A percentile compares a stretch with the other conserved stretches of the same genome.
phyloP scores from a whole-genome alignment of 768 basidiomycete species.

The Phanerodontia chrysosporium region DNA sequence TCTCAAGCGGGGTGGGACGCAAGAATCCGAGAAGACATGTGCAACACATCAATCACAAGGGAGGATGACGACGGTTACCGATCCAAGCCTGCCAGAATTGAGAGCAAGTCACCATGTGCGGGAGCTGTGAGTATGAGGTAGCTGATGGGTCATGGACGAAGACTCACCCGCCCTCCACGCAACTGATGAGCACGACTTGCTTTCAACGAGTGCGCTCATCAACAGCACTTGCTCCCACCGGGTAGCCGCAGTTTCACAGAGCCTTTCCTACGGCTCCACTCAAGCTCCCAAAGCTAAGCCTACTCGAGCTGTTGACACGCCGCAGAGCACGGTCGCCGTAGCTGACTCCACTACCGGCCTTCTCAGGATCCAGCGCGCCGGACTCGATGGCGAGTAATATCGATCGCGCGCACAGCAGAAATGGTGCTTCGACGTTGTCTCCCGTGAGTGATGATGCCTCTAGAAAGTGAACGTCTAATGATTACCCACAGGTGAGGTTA shows the following conservation, averaged over 20 bases:
- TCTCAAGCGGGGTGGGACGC: slow-evolving; percentile 9
- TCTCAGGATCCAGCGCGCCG: slow-evolving; percentile 87
- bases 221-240: slow-evolving; percentile 55
- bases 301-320: slow-evolving; percentile 87
- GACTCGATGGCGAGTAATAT: slow-evolving; percentile 90
- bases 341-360: slow-evolving; percentile 90
- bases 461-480: slow-evolving; percentile 83
- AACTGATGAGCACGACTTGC: neutral
- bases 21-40: neutral
- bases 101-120: neutral
- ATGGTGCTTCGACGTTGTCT: slow-evolving; percentile 93
- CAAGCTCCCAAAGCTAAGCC: slow-evolving; percentile 80
- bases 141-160: neutral
- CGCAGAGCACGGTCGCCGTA: slow-evolving; percentile 93
- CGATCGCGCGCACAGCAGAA: slow-evolving; percentile 79
- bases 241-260: slow-evolving; percentile 59
- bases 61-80: slow-evolving; percentile 1
- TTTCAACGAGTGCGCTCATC: slow-evolving; percentile 15
- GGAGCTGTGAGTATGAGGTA: neutral
- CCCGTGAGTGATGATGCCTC: slow-evolving; percentile 91
- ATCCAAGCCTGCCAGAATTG: neutral
- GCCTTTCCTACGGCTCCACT: slow-evolving; percentile 57
- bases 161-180: neutral
- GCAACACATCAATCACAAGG: neutral
- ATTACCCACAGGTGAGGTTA: slow-evolving; percentile 5